Evolutionary conservation across 331 rosid genomes (phyloP).

Genomic region (Malus hybrid): DNA sequence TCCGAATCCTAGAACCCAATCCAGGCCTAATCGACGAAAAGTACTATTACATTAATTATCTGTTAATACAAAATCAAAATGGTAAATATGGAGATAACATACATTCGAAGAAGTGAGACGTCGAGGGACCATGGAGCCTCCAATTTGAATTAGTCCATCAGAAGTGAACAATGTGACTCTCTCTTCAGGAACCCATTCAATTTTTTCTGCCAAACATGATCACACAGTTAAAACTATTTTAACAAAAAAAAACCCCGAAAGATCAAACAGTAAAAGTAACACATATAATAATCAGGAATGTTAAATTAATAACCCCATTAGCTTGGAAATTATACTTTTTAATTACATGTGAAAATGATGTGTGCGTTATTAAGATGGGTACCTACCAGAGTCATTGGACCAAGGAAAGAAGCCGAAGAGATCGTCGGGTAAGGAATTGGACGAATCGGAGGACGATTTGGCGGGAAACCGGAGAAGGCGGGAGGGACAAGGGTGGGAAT

Average conservation of each 20-base stretch:
- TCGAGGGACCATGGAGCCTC: slow-evolving; percentile 83
- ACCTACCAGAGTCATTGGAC: slow-evolving; percentile 52
- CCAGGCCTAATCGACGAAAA: neutral
- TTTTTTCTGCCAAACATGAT: slow-evolving; percentile 41
- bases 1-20: too few relatives aligned
- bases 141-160: slow-evolving; percentile 88
- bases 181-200: slow-evolving; percentile 78
- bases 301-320: too few relatives aligned
- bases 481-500: slow-evolving; percentile 24
- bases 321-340: neutral
- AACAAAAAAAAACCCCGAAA: neutral
- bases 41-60: neutral
- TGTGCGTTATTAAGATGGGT: neutral
- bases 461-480: slow-evolving; percentile 45
- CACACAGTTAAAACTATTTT: neutral
- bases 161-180: slow-evolving; percentile 83
- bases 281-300: too few relatives aligned
- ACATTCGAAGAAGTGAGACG: slow-evolving; percentile 57
- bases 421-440: slow-evolving; percentile 34
- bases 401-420: slow-evolving; percentile 63
- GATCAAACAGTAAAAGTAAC: neutral
- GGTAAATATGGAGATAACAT: slow-evolving; percentile 9
- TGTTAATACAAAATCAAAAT: neutral
- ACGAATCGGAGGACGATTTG: slow-evolving; percentile 43
- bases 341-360: neutral